Conservation (phyloP, 225 moss, liverwort and hornwort genomes). For the Takakia lepidozioides region DNA sequence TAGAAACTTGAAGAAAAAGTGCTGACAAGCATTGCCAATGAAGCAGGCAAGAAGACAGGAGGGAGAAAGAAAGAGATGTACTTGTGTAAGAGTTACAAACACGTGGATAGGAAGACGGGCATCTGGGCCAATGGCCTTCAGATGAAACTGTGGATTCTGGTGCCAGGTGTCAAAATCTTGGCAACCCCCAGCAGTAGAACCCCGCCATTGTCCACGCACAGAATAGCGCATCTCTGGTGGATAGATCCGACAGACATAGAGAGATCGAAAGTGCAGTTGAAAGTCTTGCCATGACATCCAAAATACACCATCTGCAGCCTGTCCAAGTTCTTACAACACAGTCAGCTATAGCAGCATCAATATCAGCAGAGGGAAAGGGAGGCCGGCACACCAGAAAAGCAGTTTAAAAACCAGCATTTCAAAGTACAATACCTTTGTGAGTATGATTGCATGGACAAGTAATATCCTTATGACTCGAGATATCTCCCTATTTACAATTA, state of each 20-base stretch:
- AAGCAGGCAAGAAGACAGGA: too few relatives aligned
- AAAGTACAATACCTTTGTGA: too few relatives aligned
- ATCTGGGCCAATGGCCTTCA: slow-evolving; percentile 88
- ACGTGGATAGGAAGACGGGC: slow-evolving; percentile 92
- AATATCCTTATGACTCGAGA: too few relatives aligned
- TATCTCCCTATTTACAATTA: too few relatives aligned
- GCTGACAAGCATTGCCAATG: too few relatives aligned
- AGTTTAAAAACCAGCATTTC: too few relatives aligned
- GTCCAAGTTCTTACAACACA: too few relatives aligned
- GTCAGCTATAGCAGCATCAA: too few relatives aligned
- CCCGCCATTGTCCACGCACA: slow-evolving; percentile 94
- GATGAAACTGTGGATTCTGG: slow-evolving; percentile 88
- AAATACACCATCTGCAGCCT: slow-evolving; percentile 96
- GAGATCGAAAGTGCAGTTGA: slow-evolving; percentile 94
- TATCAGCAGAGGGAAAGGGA: too few relatives aligned
- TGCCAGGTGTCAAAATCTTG: slow-evolving; percentile 99
- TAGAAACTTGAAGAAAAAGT: too few relatives aligned
- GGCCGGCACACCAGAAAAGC: too few relatives aligned
- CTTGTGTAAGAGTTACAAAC: slow-evolving; percentile 97
- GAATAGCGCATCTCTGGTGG: slow-evolving; percentile 98
- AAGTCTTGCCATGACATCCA: slow-evolving; percentile 99
- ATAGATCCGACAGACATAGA: slow-evolving; percentile 97
- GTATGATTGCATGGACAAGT: too few relatives aligned
- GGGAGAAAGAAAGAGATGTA: slow-evolving; percentile 10
- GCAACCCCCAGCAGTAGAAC: slow-evolving; percentile 92